Base-by-base conservation (phyloP, 2,329 filamentous ascomycete genomes). In the Ophiostoma perfectum region DNA sequence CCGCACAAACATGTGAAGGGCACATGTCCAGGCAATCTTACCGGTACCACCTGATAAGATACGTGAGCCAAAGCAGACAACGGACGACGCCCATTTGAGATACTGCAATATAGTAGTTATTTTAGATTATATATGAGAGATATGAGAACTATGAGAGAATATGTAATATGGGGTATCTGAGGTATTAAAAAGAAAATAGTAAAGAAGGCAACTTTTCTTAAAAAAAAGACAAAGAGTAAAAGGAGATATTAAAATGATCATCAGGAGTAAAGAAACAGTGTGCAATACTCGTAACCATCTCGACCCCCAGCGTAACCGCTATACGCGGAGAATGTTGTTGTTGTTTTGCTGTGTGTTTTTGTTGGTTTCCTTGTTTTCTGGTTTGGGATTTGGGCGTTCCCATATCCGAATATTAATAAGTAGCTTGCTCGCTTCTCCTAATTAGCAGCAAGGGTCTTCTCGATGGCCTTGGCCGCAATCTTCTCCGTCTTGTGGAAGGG, bases 401-500 rank as follows among this genome's bases (percentile, higher is more conserved):
- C 42, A 16, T 9, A 18, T 18, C 16, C 6, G 39, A 8, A 3
- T 38, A 39, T 1, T 9, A 7, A 27, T 4, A 27, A 60, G 11
- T 4, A 52, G 5, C 27, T 1, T 3, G n/a, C 18, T 64, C 42
- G 83, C 75, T 77, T 79, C 78, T 78, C 85, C 77, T 76, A 83
- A 71, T 68, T 76, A 2, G 76, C 75, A 14, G 78, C 78, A 38
- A 88, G 73, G 12, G 85, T 82, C 45, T 76, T 78, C 65, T 85
- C 80, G 70, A 88, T 75, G 5, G 82, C 79, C 75, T 77, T 81
- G 12, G 83, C 81, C 0, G 88, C 88, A 74, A 80, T 81, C 66
- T 80, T 78, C 77, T 92, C 89, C 65, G 81, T 79, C 75, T 79
- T 81, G 69, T 86, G 80, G 74, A 92, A 88, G 0, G 78, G 77